These are phyloP conservation scores for Aspergillus flavus DNA, from an alignment of 2,329 filamentous ascomycete species.

Conservation along the genomic window DNA sequence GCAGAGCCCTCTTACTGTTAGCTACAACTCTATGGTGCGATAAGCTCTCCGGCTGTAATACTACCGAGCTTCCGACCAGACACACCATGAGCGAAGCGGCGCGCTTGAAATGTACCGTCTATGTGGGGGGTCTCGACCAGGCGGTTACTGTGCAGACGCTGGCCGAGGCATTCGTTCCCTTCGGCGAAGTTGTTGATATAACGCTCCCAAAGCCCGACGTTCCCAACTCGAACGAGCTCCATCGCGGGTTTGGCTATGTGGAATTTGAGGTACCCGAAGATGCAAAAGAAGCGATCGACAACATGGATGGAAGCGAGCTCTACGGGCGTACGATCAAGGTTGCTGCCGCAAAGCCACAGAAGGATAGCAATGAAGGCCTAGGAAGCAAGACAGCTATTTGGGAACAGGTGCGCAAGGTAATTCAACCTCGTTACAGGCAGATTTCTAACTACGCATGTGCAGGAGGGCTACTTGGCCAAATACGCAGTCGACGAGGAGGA, in stretches of 20 bases:
- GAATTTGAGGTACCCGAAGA: conserved; percentile 87
- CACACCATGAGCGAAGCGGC: conserved; percentile 74
- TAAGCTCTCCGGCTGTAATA: conserved; percentile 6
- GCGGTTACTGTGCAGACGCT: conserved; percentile 74
- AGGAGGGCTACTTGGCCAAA: conserved; percentile 94
- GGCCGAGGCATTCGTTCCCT: conserved; percentile 91
- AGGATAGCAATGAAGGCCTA: conserved; percentile 81
- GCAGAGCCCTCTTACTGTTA: background rate
- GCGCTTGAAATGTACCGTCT: conserved; percentile 87
- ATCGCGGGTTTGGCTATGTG: conserved; percentile 94
- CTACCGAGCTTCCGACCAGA: background rate
- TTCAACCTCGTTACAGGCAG: background rate
- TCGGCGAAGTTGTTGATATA: conserved; percentile 92
- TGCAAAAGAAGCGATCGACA: conserved; percentile 93
- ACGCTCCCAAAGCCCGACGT: conserved; percentile 85
- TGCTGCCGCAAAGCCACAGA: conserved; percentile 86
- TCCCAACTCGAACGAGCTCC: conserved; percentile 74
- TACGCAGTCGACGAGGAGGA: conserved; percentile 85
- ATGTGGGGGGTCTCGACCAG: conserved; percentile 84
- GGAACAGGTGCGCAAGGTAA: conserved; percentile 74
- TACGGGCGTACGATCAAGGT: conserved; percentile 93
- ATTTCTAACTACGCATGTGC: conserved; percentile 30
- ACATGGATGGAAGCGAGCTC: conserved; percentile 97
- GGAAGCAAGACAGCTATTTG: conserved; percentile 93
- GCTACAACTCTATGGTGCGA: background rate